A percentile compares a stretch with the other conserved stretches of the same genome.
Evolutionary conservation across 148 eudicot species (phyloP).

Genomic region (Dysphania ambrosioides): DNA sequence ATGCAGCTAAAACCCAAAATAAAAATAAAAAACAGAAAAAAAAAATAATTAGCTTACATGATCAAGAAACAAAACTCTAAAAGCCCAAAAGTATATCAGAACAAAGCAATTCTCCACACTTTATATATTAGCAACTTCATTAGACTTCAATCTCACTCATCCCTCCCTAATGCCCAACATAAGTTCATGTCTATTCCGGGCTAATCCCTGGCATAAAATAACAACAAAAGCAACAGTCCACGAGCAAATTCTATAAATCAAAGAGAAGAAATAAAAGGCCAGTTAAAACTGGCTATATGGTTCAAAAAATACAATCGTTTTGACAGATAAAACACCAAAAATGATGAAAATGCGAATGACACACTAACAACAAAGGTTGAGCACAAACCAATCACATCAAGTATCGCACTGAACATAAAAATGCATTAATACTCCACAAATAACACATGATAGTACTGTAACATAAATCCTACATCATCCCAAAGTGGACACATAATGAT

Average conservation of each 20-base stretch:
- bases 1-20: constrained; percentile 31
- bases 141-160: not conserved
- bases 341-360: not conserved
- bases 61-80: not conserved
- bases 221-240: not conserved
- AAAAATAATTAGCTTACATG: not conserved
- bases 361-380: not conserved
- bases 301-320: no score
- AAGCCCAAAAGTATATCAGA: not conserved
- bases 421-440: not conserved
- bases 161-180: not conserved
- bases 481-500: not conserved
- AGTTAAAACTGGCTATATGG: not conserved
- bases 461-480: not conserved
- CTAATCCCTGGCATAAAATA: not conserved
- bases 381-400: not conserved
- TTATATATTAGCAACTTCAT: no score
- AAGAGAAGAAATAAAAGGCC: not conserved
- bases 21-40: no score
- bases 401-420: not conserved
- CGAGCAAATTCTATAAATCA: not conserved
- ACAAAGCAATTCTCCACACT: no score
- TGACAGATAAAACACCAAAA: not conserved
- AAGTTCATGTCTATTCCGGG: not conserved
- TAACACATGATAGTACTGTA: no score